A percentile compares a stretch with the other conserved stretches of the same genome.
phyloP scores from a whole-genome alignment of 1,284 basidiomycete species.

The Papiliotrema fonsecae region DNA sequence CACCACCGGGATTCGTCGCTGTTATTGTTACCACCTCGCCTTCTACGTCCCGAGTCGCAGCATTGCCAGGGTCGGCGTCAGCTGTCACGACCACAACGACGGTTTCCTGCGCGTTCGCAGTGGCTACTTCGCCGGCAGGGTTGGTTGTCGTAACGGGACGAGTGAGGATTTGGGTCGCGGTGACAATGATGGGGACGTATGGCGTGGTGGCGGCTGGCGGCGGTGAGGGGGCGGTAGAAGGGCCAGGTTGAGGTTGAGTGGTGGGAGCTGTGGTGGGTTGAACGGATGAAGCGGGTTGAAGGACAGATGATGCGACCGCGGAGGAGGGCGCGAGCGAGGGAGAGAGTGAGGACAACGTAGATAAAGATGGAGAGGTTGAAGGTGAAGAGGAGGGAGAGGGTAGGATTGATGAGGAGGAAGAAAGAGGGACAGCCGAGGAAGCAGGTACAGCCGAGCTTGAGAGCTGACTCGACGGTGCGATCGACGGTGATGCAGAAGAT shows the following conservation, averaged over 20 bases:
- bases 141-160: slow-evolving; percentile 2
- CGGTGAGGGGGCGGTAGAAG: background rate
- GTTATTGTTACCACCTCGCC: slow-evolving; percentile 13
- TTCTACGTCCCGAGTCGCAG: background rate
- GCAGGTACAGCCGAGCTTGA: background rate
- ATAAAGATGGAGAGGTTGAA: too few relatives aligned
- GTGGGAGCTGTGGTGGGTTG: background rate
- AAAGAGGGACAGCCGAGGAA: background rate
- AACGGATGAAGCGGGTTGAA: background rate
- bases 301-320: background rate
- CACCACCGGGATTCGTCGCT: slow-evolving; percentile 7
- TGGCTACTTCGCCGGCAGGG: slow-evolving; percentile 5
- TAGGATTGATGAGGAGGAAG: background rate
- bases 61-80: background rate
- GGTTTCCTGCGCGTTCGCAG: slow-evolving; percentile 5
- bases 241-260: background rate
- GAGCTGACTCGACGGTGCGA: background rate
- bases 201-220: background rate
- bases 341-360: too few relatives aligned
- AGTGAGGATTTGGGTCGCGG: slow-evolving; percentile 10
- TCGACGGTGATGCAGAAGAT: background rate
- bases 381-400: slow-evolving; percentile 2
- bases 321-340: too few relatives aligned
- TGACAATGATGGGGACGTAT: slow-evolving; percentile 3
- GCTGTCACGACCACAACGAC: slow-evolving; percentile 14